phyloP scores from a whole-genome alignment of 768 basidiomycete species.

The Phaeotremella skinneri region DNA sequence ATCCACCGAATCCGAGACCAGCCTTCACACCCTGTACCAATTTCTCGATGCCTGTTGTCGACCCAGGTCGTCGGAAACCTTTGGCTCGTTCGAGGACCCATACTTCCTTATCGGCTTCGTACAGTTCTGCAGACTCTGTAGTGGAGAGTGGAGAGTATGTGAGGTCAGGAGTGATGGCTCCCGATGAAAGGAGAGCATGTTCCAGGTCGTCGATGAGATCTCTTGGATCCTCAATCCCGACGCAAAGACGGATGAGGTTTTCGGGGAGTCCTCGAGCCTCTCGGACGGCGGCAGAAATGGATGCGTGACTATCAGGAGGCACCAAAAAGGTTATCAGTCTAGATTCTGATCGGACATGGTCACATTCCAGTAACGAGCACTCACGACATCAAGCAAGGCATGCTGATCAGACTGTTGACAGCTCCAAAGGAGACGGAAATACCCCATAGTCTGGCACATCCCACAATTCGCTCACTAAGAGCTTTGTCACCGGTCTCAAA shows the following conservation, averaged over 20 bases:
- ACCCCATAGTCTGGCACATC: slow-evolving; percentile 88
- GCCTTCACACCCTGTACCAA: slow-evolving; percentile 38
- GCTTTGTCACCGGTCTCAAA: slow-evolving; percentile 91
- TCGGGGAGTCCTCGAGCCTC: slow-evolving; percentile 98
- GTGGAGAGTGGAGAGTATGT: slow-evolving; percentile 27
- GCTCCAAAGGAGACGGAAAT: slow-evolving; percentile 98
- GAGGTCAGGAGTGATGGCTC: slow-evolving; percentile 63
- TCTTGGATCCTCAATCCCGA: slow-evolving; percentile 91
- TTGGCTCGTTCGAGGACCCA: slow-evolving; percentile 50
- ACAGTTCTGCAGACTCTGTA: slow-evolving; percentile 29
- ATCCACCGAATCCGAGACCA: slow-evolving; percentile 28
- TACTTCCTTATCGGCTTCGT: slow-evolving; percentile 28
- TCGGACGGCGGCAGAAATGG: slow-evolving; percentile 91
- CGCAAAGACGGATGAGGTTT: slow-evolving; percentile 94
- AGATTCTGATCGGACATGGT: neutral
- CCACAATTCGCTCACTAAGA: slow-evolving; percentile 88
- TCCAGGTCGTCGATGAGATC: slow-evolving; percentile 96
- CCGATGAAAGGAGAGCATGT: slow-evolving; percentile 83
- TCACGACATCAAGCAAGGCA: slow-evolving; percentile 99
- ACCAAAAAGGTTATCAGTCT: neutral
- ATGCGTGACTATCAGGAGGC: slow-evolving; percentile 71
- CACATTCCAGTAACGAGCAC: slow-evolving; percentile 51
- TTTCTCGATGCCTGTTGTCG: slow-evolving; percentile 25
- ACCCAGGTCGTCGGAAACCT: slow-evolving; percentile 39
- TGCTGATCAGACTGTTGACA: slow-evolving; percentile 95